Conservation (phyloP, 2,329 filamentous ascomycete species). For the Paracoccidioides lutzii region DNA sequence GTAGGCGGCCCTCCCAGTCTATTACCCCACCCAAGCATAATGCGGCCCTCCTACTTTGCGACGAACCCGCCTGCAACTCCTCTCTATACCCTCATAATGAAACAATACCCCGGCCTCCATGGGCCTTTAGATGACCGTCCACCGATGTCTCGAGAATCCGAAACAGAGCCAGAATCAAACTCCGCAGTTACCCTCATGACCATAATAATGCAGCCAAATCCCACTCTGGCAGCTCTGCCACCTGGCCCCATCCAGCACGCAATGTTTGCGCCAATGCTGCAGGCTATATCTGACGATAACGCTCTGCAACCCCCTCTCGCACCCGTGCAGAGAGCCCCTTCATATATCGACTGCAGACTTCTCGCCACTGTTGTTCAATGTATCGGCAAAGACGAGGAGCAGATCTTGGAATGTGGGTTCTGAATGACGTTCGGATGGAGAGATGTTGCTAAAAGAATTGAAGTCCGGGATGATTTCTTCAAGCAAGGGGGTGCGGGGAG, state of each 20-base stretch:
- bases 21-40: not conserved
- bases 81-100: not conserved
- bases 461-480: constrained; percentile 17
- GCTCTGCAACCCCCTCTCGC: not conserved
- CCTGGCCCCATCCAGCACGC: not conserved
- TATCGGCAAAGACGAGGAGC: constrained; percentile 17
- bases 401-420: constrained; percentile 16
- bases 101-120: not conserved
- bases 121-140: not conserved
- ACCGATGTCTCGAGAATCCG: not conserved
- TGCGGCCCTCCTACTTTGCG: not conserved
- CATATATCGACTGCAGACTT: constrained; percentile 8
- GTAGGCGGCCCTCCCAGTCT: not conserved
- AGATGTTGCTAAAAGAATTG: constrained; percentile 12
- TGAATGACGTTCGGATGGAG: constrained; percentile 18
- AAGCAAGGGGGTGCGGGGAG: constrained; percentile 19
- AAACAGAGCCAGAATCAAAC: too few species aligned
- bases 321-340: not conserved
- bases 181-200: too few species aligned
- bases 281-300: not conserved
- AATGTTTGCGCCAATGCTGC: not conserved
- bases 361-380: constrained; percentile 17
- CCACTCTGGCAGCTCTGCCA: not conserved
- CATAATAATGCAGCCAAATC: not conserved
- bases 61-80: not conserved